A percentile compares a stretch with the other conserved stretches of the same genome.
Conservation (phyloP, 768 basidiomycete genomes). For the Mycena indigotica region DNA sequence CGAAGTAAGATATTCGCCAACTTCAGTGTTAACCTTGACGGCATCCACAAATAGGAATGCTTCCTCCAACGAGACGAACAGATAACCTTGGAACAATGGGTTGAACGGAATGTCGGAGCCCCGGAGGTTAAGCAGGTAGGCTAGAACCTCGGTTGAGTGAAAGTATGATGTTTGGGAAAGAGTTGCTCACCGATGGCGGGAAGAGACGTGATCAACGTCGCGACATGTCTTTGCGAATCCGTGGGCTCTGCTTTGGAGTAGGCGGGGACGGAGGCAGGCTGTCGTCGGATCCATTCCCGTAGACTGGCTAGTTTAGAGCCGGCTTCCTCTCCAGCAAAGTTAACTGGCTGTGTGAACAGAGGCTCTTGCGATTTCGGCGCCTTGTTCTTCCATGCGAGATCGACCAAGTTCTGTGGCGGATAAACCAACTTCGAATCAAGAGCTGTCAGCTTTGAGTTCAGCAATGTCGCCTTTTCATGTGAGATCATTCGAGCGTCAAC, state of each 20-base stretch:
- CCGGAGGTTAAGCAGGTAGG: conserved; percentile 86
- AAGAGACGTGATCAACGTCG: conserved; percentile 68
- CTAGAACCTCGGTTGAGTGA: conserved; percentile 38
- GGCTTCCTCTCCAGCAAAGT: conserved; percentile 72
- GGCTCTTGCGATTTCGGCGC: conserved; percentile 67
- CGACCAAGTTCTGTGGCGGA: conserved; percentile 82
- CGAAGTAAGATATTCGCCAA: conserved; percentile 56
- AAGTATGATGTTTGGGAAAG: not conserved
- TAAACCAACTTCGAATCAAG: conserved; percentile 71
- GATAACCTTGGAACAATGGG: conserved; percentile 88
- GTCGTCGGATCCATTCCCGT: conserved; percentile 66
- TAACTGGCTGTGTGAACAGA: conserved; percentile 67
- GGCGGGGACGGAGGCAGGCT: conserved; percentile 59
- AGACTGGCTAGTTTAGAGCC: conserved; percentile 69
- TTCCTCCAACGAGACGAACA: conserved; percentile 67
- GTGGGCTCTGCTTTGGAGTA: conserved; percentile 67
- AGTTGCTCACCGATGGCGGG: conserved; percentile 63
- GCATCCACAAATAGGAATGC: conserved; percentile 77
- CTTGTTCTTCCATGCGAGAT: conserved; percentile 79
- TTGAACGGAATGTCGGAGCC: conserved; percentile 90
- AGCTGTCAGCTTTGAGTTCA: conserved; percentile 56
- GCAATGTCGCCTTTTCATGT: conserved; percentile 63
- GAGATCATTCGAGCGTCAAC: conserved; percentile 85
- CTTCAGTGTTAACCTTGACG: conserved; percentile 61
- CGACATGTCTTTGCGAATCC: conserved; percentile 63